These are phyloP conservation scores for Pilatotrama ljubarskyi DNA, from an alignment of 768 basidiomycete species.

Conservation along the genomic window DNA sequence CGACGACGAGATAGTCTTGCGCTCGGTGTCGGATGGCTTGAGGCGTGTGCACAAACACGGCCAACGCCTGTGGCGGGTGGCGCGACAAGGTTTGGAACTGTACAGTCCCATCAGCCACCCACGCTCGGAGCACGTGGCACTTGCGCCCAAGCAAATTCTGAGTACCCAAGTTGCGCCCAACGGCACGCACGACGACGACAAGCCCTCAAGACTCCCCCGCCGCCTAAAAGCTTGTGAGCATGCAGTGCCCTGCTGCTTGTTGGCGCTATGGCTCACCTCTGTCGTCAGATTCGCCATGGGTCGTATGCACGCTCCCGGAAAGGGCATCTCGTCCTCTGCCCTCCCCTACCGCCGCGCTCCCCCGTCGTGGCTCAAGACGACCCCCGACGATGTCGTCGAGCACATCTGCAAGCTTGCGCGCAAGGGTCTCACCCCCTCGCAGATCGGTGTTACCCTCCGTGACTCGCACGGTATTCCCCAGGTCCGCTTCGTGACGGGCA, in stretches of 20 bases:
- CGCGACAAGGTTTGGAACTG: conserved; percentile 59
- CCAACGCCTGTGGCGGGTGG: conserved; percentile 32
- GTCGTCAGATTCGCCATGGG: conserved; percentile 59
- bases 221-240: conserved; percentile 39
- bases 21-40: conserved; percentile 33
- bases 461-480: conserved; percentile 98
- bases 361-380: conserved; percentile 95
- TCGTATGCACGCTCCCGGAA: conserved; percentile 99
- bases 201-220: conserved; percentile 45
- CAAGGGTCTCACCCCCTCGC: conserved; percentile 96
- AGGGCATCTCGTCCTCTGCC: conserved; percentile 99
- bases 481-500: conserved; percentile 97
- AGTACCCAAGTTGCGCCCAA: conserved; percentile 27
- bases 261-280: conserved; percentile 5
- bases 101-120: conserved; percentile 53
- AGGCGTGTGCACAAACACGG: conserved; percentile 29
- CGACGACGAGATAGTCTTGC: conserved; percentile 37
- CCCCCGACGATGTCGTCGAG: conserved; percentile 92
- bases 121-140: conserved; percentile 33
- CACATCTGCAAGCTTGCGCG: conserved; percentile 97
- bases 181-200: conserved; percentile 34
- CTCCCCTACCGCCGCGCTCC: conserved; percentile 96
- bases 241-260: conserved; percentile 7
- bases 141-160: conserved; percentile 17
- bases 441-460: conserved; percentile 97